phyloP scores from a whole-genome alignment of 2,329 filamentous ascomycete genomes.

The Fusarium palustre region DNA sequence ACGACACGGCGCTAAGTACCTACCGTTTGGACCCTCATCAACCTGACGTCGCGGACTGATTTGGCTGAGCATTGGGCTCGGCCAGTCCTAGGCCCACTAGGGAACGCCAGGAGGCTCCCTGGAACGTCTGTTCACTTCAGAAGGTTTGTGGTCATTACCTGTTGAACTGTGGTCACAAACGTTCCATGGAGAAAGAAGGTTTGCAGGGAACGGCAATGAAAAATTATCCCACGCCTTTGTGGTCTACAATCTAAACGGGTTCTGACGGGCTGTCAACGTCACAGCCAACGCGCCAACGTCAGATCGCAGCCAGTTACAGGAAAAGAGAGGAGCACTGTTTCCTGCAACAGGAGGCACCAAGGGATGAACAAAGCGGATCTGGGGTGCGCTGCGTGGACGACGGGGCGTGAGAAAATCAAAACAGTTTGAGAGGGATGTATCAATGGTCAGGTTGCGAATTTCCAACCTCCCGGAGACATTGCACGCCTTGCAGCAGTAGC shows the following conservation, averaged over 20 bases:
- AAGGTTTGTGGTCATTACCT: constrained; percentile 19
- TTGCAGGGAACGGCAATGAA: constrained; percentile 12
- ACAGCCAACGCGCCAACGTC: constrained; percentile 25
- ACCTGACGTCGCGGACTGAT: constrained; percentile 38
- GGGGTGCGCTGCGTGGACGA: constrained; percentile 13
- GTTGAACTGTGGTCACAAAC: constrained; percentile 8
- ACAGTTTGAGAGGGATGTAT: constrained; percentile 13
- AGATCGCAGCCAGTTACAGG: constrained; percentile 21
- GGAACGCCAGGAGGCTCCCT: constrained; percentile 30
- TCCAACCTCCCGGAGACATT: constrained; percentile 39
- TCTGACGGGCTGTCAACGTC: constrained; percentile 31
- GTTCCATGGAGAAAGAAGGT: constrained; percentile 19
- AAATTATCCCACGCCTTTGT: constrained; percentile 11
- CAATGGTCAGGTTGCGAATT: constrained; percentile 20
- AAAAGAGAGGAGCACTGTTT: constrained; percentile 24
- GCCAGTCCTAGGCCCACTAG: constrained; percentile 33
- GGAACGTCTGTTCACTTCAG: constrained; percentile 13
- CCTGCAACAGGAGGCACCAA: constrained; percentile 22
- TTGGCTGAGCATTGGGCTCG: constrained; percentile 36
- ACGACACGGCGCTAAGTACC: constrained; percentile 41
- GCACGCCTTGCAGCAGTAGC: constrained; percentile 32
- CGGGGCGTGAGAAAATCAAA: constrained; percentile 17
- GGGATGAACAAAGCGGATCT: constrained; percentile 23
- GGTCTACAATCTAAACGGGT: constrained; percentile 2
- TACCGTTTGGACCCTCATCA: constrained; percentile 32